Percentiles rank a stretch among this genome's conserved stretches.
Conservation (phyloP, 805 yeast genomes). For the Saturnispora dispora region DNA sequence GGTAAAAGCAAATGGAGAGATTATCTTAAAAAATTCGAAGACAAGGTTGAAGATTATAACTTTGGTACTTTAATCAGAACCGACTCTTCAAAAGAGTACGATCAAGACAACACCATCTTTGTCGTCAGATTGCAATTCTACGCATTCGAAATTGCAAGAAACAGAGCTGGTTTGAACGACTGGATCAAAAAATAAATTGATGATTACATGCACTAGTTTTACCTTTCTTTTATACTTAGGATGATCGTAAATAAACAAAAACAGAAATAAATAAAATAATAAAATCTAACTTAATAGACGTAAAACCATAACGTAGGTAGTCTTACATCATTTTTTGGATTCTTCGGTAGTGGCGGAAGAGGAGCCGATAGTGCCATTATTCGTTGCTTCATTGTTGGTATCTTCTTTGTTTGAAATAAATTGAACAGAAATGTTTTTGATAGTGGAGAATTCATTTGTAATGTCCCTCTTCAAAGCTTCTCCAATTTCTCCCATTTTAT, state of each 20-base stretch:
- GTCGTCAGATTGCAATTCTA: slow-evolving; percentile 91
- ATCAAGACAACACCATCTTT: slow-evolving; percentile 76
- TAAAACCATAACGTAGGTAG: background rate
- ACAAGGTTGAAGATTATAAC: slow-evolving; percentile 77
- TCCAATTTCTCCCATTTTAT: slow-evolving; percentile 26
- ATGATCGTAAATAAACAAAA: background rate
- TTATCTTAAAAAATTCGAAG: slow-evolving; percentile 75
- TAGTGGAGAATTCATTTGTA: slow-evolving; percentile 25
- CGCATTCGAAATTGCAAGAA: slow-evolving; percentile 91
- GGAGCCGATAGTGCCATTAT: background rate
- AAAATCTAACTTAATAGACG: background rate
- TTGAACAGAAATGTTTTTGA: slow-evolving; percentile 29
- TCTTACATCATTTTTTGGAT: background rate
- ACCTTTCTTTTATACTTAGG: background rate
- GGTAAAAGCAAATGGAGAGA: slow-evolving; percentile 91
- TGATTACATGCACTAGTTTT: background rate
- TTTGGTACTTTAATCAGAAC: slow-evolving; percentile 89
- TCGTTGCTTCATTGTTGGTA: background rate
- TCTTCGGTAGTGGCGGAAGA: background rate
- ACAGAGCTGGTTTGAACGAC: slow-evolving; percentile 82
- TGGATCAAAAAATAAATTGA: slow-evolving; percentile 43
- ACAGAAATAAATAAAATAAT: background rate
- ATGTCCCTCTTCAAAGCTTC: slow-evolving; percentile 24
- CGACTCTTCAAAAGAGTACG: slow-evolving; percentile 64
- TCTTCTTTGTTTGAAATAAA: slow-evolving; percentile 18